Evolutionary conservation across 1,139 yeast genomes (phyloP).

Genomic region (Kodamaea suecica): DNA sequence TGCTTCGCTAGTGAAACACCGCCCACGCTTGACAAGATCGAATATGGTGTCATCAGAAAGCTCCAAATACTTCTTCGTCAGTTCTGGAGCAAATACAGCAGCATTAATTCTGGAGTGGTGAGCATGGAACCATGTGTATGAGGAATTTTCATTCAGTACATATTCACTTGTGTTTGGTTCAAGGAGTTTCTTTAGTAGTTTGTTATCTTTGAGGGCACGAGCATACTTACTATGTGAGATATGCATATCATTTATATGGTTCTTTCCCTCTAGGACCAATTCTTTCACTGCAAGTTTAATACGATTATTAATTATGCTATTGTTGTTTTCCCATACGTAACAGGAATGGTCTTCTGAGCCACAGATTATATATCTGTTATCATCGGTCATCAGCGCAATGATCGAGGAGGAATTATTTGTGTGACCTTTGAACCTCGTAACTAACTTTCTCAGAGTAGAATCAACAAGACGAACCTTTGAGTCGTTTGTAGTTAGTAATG

Average conservation of each 20-base stretch:
- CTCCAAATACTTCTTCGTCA: constrained; percentile 61
- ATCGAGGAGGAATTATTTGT: constrained; percentile 71
- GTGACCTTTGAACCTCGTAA: constrained; percentile 71
- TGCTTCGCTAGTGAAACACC: not conserved
- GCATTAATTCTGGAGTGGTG: constrained; percentile 71
- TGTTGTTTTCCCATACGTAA: constrained; percentile 64
- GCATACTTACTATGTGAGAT: constrained; percentile 32
- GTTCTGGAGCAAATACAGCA: constrained; percentile 77
- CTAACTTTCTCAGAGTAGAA: constrained; percentile 52
- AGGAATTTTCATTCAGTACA: constrained; percentile 46
- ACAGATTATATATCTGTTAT: constrained; percentile 46
- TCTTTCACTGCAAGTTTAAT: constrained; percentile 35
- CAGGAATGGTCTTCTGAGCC: constrained; percentile 73
- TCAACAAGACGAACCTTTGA: constrained; percentile 70
- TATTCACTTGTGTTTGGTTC: constrained; percentile 25
- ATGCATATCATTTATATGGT: constrained; percentile 31
- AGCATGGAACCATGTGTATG: constrained; percentile 72
- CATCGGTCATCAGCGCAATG: constrained; percentile 61
- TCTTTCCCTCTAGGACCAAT: constrained; percentile 34
- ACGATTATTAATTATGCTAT: constrained; percentile 39
- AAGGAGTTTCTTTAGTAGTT: constrained; percentile 29
- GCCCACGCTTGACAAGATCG: constrained; percentile 47
- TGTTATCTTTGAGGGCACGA: constrained; percentile 32
- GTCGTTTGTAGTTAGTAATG: constrained; percentile 73
- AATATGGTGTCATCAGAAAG: constrained; percentile 76